These are phyloP conservation scores for Trametes hirsuta DNA, from an alignment of 1,284 basidiomycete species.

Conservation along the genomic window DNA sequence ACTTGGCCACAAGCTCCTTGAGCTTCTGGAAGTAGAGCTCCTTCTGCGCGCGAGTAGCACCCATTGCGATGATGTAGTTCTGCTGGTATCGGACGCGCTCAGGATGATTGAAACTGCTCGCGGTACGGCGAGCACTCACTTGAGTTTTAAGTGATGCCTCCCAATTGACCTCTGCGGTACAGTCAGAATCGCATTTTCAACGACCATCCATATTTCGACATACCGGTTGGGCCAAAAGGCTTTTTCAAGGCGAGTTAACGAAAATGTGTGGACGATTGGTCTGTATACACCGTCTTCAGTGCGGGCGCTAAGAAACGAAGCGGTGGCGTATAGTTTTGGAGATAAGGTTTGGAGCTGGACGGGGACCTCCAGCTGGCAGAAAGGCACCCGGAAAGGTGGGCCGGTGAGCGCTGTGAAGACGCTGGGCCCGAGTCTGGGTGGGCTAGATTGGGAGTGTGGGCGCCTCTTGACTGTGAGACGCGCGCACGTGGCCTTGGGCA, in stretches of 20 bases:
- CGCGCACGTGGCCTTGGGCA: too few relatives aligned
- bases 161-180: constrained; percentile 77
- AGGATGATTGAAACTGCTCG: constrained; percentile 25
- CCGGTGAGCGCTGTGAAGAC: neutral
- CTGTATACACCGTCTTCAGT: neutral
- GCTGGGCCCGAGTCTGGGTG: constrained; percentile 13
- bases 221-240: constrained; percentile 75
- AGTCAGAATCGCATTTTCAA: neutral
- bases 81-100: constrained; percentile 1
- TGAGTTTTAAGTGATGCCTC: constrained; percentile 56
- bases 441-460: neutral
- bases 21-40: constrained; percentile 94
- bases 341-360: constrained; percentile 30
- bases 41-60: constrained; percentile 90
- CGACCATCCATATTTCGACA: constrained; percentile 3
- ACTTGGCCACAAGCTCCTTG: constrained; percentile 90
- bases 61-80: constrained; percentile 66
- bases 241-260: constrained; percentile 77
- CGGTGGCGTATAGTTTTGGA: constrained; percentile 35
- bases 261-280: constrained; percentile 12
- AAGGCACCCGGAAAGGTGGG: neutral
- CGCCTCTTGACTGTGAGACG: neutral
- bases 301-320: neutral
- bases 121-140: constrained; percentile 19
- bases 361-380: constrained; percentile 7